phyloP scores from a whole-genome alignment of 805 yeast species.

The Komagataella mondaviorum region DNA sequence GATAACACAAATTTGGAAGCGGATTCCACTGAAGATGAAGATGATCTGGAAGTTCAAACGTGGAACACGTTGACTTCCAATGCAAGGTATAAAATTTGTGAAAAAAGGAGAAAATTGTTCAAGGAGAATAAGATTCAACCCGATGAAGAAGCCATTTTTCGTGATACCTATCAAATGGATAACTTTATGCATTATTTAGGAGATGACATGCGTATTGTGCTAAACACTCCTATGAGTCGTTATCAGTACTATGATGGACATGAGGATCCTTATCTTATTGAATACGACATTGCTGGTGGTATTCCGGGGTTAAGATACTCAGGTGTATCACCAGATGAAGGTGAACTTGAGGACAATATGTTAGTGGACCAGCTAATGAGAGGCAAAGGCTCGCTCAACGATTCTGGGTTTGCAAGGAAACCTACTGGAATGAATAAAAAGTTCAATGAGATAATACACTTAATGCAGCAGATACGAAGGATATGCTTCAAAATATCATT shows the following conservation, averaged over 20 bases:
- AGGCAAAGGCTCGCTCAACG: conserved; percentile 18
- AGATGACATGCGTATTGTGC: conserved; percentile 17
- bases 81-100: conserved; percentile 62
- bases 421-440: conserved; percentile 45
- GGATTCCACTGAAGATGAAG: conserved; percentile 33
- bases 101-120: conserved; percentile 55
- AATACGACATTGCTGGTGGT: conserved; percentile 76
- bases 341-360: conserved; percentile 30
- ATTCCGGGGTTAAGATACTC: conserved; percentile 49
- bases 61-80: conserved; percentile 82
- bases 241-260: conserved; percentile 28
- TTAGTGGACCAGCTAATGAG: conserved; percentile 23
- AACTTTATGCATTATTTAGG: conserved; percentile 36
- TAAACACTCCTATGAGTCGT: conserved; percentile 9
- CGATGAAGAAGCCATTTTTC: conserved; percentile 55
- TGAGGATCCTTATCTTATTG: conserved; percentile 57
- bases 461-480: conserved; percentile 81
- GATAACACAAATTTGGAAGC: conserved; percentile 26
- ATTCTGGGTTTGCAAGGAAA: conserved; percentile 21
- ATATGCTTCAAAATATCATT: conserved; percentile 80
- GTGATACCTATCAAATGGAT: conserved; percentile 58
- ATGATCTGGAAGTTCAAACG: conserved; percentile 64
- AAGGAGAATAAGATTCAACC: conserved; percentile 41
- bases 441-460: conserved; percentile 50
- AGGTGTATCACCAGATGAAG: conserved; percentile 35